Base-by-base conservation (phyloP, 2,329 filamentous ascomycete species). In the Hypoxylon sp. region DNA sequence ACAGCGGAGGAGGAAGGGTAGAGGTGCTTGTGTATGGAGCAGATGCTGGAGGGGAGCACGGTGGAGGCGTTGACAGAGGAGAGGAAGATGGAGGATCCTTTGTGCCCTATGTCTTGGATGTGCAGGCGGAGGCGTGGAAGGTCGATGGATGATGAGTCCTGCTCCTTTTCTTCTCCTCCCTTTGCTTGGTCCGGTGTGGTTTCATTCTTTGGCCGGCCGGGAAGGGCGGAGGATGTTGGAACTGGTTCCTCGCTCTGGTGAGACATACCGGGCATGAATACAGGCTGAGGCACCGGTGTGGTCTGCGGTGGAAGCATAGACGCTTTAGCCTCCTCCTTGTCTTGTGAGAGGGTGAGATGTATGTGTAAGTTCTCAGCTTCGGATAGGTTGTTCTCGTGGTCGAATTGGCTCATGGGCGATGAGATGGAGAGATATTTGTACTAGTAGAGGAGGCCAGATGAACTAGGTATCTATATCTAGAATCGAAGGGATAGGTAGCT, bases 1-100 rank as follows among this genome's bases (percentile, higher is more conserved):
- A 81, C 79, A 3, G 75, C 72, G 53, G 83, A 82, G n/a, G 81
- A 80, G 49, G 76, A 74, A 17, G 5, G 22, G 79, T 98, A 98
- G 31, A 98, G 89, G 27, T 90, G 86, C 31, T 84, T 82, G 54
- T 96, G 86, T 14, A 98, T 93, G 69, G 88, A 86, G 55, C 85
- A 79, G 33, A 95, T 86, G 64, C 92, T 89, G 11, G 82, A 80
- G 58, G 87, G 81, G 48, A 97, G 83, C 57, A 91, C 86, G 17
- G 84, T 81, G 40, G 88, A 82, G 60, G 90, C 86, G 76, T 92
- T 87, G 70, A 94, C 82, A 42, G 89, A 82, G 57, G 81, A 79
- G 65, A 97, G 88, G 80, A 97, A 97, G 69, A 88, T 82, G 33
- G 82, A 78, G 4, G 91, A 82, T 62, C 91, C 93, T 0, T 86